Base-by-base conservation (phyloP, 2,329 filamentous ascomycete genomes). In the Fusarium setosum region DNA sequence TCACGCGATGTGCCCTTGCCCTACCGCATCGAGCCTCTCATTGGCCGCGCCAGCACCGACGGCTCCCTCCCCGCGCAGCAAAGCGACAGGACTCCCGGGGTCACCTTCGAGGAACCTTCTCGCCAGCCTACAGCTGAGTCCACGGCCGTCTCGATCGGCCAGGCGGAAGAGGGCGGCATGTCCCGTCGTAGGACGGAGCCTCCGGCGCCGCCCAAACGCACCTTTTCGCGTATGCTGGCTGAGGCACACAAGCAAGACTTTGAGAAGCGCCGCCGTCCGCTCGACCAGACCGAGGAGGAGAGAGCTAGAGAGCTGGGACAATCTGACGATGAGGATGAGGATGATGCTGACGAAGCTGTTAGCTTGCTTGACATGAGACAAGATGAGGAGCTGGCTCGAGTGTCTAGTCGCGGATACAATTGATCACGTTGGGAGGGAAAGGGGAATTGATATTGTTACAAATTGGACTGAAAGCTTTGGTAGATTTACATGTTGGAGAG, bases 211-310 rank as follows among this genome's bases (percentile, higher is more conserved):
- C 24, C 52, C 69, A 7, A 68, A 56, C 61, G 68, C 48, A 55
- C 78, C 1, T 83, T 88, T 55, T 81, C 83, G 6, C 88, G 84
- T 13, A 88, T 94, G n/a, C 84, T 97, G 68, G 91, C 93, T 5
- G 86, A 90, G 62, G 95, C 95, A 6, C 96, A 98, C 76, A 91
- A 88, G 61, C 91, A 97, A 76, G 95, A 98, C 79, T 98, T 97
- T 75, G 92, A 96, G 79, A 91, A 96, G 81, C 92, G 88, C 75
- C 85, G 88, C 63, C 79, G 75, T 69, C 77, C 69, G 0, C 51
- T 61, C n/a, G 74, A 73, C 20, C 67, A 73, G 26, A 70, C 57
- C 0, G 70, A 65, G 0, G 73, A 71, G 15, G 68, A 67, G 1
- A 71, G 64, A 1, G 62, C 70, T 11, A 63, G 59, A 3, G 71